phyloP scores from a whole-genome alignment of 2,329 filamentous ascomycete genomes.

The Sporothrix mexicana region DNA sequence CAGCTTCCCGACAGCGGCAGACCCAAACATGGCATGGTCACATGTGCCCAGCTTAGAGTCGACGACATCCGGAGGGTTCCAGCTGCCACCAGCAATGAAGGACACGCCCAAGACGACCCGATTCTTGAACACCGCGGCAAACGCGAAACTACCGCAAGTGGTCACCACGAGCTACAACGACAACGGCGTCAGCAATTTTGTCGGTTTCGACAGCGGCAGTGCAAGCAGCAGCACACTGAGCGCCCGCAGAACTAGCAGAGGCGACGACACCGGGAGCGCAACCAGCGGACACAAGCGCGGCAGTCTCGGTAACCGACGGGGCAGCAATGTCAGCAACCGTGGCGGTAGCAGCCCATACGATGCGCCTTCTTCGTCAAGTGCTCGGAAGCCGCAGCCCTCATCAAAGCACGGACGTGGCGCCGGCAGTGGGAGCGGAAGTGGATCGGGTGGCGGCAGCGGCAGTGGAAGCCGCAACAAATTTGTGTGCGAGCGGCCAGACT shows the following conservation, averaged over 20 bases:
- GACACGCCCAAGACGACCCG: not conserved
- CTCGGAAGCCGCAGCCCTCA: not conserved
- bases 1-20: not conserved
- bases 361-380: not conserved
- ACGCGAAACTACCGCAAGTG: conserved; percentile 10
- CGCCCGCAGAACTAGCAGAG: not conserved
- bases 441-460: not conserved
- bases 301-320: conserved; percentile 3
- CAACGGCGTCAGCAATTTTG: not conserved
- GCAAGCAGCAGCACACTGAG: not conserved
- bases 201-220: not conserved
- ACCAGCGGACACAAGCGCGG: not conserved
- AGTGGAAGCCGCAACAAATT: conserved; percentile 35
- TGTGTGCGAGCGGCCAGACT: conserved; percentile 50
- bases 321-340: conserved; percentile 14
- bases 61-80: not conserved
- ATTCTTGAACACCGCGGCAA: not conserved
- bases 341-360: conserved; percentile 14
- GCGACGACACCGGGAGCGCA: not conserved
- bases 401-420: not conserved
- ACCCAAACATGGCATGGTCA: not conserved
- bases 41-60: not conserved
- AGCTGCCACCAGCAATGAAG: conserved; percentile 14
- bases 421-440: not conserved
- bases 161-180: conserved; percentile 27